Percentiles rank a stretch among this genome's conserved stretches.
Evolutionary conservation across 306 rosid species (phyloP).

Genomic region (Pterocarpus macrocarpus): DNA sequence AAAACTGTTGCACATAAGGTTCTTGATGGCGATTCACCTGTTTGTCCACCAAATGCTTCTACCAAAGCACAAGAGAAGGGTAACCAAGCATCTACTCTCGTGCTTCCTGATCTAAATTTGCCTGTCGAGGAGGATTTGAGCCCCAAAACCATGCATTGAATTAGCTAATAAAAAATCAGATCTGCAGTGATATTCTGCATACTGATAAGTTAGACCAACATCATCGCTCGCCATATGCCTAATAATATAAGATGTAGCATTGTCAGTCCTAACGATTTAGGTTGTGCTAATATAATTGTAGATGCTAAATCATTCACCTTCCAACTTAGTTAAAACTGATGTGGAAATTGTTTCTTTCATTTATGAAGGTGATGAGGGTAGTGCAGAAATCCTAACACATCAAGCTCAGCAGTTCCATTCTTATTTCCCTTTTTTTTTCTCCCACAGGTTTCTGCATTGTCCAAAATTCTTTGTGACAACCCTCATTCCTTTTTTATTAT

Average conservation of each 20-base stretch:
- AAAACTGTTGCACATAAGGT: conserved; percentile 34
- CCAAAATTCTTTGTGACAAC: conserved; percentile 46
- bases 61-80: conserved; percentile 54
- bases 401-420: conserved; percentile 45
- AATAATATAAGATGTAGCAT: conserved; percentile 38
- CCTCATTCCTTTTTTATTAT: conserved; percentile 32
- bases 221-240: conserved; percentile 36
- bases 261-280: conserved; percentile 53
- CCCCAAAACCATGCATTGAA: conserved; percentile 42
- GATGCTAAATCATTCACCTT: conserved; percentile 52
- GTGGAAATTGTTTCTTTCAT: conserved; percentile 39
- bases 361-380: conserved; percentile 53
- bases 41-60: conserved; percentile 43
- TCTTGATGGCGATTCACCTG: conserved; percentile 29
- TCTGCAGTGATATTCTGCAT: conserved; percentile 43
- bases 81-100: conserved; percentile 50
- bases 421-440: conserved; percentile 13
- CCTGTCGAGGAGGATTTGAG: conserved; percentile 60
- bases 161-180: conserved; percentile 46
- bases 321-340: conserved; percentile 41
- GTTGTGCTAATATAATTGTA: conserved; percentile 56
- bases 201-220: too few relatives aligned
- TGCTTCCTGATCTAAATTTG: conserved; percentile 89
- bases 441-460: conserved; percentile 44
- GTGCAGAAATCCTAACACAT: conserved; percentile 57